Conservation (phyloP, 495 filamentous ascomycete species). For the Parmelia sp. region DNA sequence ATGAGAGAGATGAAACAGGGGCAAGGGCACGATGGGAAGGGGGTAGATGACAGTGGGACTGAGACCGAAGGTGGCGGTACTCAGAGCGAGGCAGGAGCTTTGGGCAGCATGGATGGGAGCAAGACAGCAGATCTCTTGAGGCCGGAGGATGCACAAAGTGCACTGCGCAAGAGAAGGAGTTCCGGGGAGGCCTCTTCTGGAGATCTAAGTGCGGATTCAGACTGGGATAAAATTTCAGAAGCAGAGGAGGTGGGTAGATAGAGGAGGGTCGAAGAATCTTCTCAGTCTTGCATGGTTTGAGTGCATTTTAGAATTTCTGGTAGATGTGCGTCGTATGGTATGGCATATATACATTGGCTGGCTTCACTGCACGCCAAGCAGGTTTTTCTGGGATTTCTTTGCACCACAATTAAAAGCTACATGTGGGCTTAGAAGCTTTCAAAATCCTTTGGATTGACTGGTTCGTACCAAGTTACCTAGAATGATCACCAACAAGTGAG, state of each 20-base stretch:
- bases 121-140: constrained; percentile 14
- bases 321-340: not conserved
- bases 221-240: constrained; percentile 41
- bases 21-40: constrained; percentile 31
- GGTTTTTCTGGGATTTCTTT: not conserved
- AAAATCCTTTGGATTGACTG: not conserved
- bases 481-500: too few relatives aligned
- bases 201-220: constrained; percentile 49
- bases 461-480: not conserved
- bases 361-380: not conserved
- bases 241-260: constrained; percentile 19
- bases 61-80: constrained; percentile 39
- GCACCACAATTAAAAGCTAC: not conserved
- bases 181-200: constrained; percentile 42
- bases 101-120: constrained; percentile 6
- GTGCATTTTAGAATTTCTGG: not conserved
- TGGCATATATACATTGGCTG: not conserved
- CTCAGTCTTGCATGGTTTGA: not conserved
- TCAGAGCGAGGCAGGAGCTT: constrained; percentile 22
- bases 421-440: not conserved
- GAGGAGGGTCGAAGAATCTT: not conserved
- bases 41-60: constrained; percentile 41
- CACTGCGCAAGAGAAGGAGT: constrained; percentile 39
- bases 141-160: constrained; percentile 29
- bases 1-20: constrained; percentile 35